Evolutionary conservation across 2,329 filamentous ascomycete species (phyloP).

Genomic region (Scolecobasidium constrictum): DNA sequence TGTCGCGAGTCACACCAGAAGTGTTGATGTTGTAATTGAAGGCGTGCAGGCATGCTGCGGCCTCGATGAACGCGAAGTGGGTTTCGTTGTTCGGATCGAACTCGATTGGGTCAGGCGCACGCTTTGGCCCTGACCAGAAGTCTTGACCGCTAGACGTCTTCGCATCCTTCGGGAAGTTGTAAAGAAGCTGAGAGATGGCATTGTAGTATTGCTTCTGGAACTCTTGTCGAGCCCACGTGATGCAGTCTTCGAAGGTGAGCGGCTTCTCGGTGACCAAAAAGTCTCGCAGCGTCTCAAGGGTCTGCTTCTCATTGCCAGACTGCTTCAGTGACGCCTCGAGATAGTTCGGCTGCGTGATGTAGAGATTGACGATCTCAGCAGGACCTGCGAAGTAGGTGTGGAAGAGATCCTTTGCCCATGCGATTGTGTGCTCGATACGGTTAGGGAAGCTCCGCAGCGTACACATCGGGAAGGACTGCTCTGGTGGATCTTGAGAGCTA

Average conservation of each 20-base stretch:
- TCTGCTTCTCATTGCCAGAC: slow-evolving; percentile 89
- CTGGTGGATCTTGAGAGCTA: slow-evolving; percentile 89
- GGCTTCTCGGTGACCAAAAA: slow-evolving; percentile 89
- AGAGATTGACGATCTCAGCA: slow-evolving; percentile 87
- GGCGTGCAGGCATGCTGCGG: slow-evolving; percentile 84
- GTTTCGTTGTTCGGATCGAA: slow-evolving; percentile 78
- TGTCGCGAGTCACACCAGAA: slow-evolving; percentile 57
- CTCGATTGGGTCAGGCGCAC: slow-evolving; percentile 81
- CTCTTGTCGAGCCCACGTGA: slow-evolving; percentile 84
- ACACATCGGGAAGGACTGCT: slow-evolving; percentile 99
- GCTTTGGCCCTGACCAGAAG: slow-evolving; percentile 98
- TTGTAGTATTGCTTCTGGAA: slow-evolving; percentile 98
- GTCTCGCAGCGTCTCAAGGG: slow-evolving; percentile 79
- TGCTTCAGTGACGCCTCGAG: slow-evolving; percentile 80
- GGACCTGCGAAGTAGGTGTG: slow-evolving; percentile 89
- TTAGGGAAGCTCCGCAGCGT: slow-evolving; percentile 96
- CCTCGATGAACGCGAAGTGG: slow-evolving; percentile 78
- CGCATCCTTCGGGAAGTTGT: slow-evolving; percentile 95
- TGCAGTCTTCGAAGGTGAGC: slow-evolving; percentile 87
- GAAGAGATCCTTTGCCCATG: slow-evolving; percentile 94
- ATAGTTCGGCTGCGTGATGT: slow-evolving; percentile 85
- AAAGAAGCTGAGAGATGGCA: slow-evolving; percentile 85
- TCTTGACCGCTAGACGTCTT: slow-evolving; percentile 76
- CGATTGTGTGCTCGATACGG: slow-evolving; percentile 96
- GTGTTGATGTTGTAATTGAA: slow-evolving; percentile 97